These are phyloP conservation scores for Pyrenophora graminea DNA, from an alignment of 2,329 filamentous ascomycete genomes.

Conservation along the genomic window DNA sequence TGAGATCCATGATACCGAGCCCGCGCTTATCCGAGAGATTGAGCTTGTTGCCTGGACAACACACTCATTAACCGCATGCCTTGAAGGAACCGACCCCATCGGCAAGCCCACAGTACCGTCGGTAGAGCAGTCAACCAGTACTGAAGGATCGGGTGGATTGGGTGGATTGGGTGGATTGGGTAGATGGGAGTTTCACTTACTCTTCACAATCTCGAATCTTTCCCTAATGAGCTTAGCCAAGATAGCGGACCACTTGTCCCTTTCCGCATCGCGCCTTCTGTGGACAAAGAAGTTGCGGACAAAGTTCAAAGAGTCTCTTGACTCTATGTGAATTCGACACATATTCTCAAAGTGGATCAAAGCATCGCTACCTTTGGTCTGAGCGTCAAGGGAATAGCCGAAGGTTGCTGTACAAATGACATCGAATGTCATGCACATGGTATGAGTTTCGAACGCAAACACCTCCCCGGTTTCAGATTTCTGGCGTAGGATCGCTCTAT, in stretches of 20 bases:
- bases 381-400: conserved; percentile 29
- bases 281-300: conserved; percentile 19
- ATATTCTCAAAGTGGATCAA: conserved; percentile 29
- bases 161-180: too few relatives aligned
- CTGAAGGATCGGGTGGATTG: too few relatives aligned
- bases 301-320: conserved; percentile 27
- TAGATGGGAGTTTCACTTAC: conserved; percentile 9
- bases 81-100: not conserved
- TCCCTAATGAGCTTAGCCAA: conserved; percentile 44
- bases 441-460: conserved; percentile 32
- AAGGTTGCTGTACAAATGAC: conserved; percentile 33
- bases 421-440: conserved; percentile 33
- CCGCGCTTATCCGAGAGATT: conserved; percentile 44
- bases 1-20: conserved; percentile 43
- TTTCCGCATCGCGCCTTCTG: conserved; percentile 13
- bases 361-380: conserved; percentile 25
- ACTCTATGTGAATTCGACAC: conserved; percentile 12
- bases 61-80: not conserved
- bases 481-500: conserved; percentile 28
- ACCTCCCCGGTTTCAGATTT: conserved; percentile 25
- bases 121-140: too few relatives aligned
- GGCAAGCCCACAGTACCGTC: too few relatives aligned
- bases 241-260: conserved; percentile 36
- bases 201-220: conserved; percentile 35
- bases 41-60: conserved; percentile 30